Evolutionary conservation across 768 basidiomycete genomes (phyloP).

Genomic region (Infundibulicybe gibba): DNA sequence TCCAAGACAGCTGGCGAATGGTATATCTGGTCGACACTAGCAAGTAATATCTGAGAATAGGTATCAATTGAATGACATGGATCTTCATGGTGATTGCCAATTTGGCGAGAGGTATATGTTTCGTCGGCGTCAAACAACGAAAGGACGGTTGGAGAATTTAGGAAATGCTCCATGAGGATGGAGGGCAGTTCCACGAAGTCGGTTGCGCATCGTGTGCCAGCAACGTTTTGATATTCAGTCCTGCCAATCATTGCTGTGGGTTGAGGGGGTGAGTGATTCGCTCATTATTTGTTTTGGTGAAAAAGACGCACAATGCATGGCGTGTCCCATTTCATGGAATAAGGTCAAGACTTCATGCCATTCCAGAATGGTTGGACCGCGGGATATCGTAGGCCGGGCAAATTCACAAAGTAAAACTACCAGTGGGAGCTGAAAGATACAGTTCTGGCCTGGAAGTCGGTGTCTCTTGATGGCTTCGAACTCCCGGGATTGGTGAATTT

Average conservation of each 20-base stretch:
- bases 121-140: constrained; percentile 67
- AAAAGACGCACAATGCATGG: constrained; percentile 87
- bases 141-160: constrained; percentile 79
- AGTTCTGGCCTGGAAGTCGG: constrained; percentile 55
- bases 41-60: constrained; percentile 86
- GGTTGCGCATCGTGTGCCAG: constrained; percentile 95
- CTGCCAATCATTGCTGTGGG: constrained; percentile 91
- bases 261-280: neutral
- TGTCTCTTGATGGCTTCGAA: constrained; percentile 66
- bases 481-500: constrained; percentile 45
- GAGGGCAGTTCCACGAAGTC: constrained; percentile 98
- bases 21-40: constrained; percentile 84
- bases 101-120: constrained; percentile 39
- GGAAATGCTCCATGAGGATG: constrained; percentile 98
- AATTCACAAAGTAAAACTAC: constrained; percentile 93
- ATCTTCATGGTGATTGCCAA: constrained; percentile 67
- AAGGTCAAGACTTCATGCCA: constrained; percentile 95
- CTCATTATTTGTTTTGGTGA: neutral
- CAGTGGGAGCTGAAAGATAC: constrained; percentile 83
- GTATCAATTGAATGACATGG: constrained; percentile 85
- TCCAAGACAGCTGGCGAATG: constrained; percentile 67
- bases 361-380: constrained; percentile 69
- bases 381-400: constrained; percentile 51
- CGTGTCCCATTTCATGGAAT: constrained; percentile 99
- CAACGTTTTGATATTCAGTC: constrained; percentile 96